phyloP scores from a whole-genome alignment of 2,329 filamentous ascomycete genomes.

The Metarhizium sp. region DNA sequence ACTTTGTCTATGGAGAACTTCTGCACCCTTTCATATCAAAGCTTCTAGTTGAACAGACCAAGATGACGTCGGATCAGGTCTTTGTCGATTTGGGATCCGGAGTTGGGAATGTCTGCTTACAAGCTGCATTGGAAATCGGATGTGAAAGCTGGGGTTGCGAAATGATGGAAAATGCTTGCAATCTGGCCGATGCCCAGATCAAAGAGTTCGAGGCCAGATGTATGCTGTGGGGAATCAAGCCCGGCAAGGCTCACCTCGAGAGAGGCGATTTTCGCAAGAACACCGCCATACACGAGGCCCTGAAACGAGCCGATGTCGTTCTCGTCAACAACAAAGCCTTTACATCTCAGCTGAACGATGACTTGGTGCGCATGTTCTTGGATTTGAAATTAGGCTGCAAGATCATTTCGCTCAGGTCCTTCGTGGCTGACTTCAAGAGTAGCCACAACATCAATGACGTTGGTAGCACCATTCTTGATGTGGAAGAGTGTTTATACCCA shows the following conservation, averaged over 20 bases:
- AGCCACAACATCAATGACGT: slow-evolving; percentile 70
- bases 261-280: slow-evolving; percentile 77
- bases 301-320: slow-evolving; percentile 86
- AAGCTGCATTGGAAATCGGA: slow-evolving; percentile 86
- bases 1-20: slow-evolving; percentile 92
- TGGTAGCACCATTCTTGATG: slow-evolving; percentile 70
- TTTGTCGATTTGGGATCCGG: slow-evolving; percentile 95
- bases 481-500: slow-evolving; percentile 52
- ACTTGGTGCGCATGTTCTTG: slow-evolving; percentile 79
- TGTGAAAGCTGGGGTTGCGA: slow-evolving; percentile 96
- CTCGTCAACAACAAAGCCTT: slow-evolving; percentile 98
- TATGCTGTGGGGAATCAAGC: slow-evolving; percentile 76
- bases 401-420: slow-evolving; percentile 86
- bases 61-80: slow-evolving; percentile 71
- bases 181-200: slow-evolving; percentile 70
- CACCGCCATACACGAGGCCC: slow-evolving; percentile 56
- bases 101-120: slow-evolving; percentile 90
- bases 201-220: slow-evolving; percentile 79
- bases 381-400: slow-evolving; percentile 86
- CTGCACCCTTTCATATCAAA: slow-evolving; percentile 74
- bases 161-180: slow-evolving; percentile 85
- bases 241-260: slow-evolving; percentile 71
- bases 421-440: slow-evolving; percentile 72
- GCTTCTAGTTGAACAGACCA: slow-evolving; percentile 67
- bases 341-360: slow-evolving; percentile 75